Evolutionary conservation across 2,329 filamentous ascomycete species (phyloP).

Genomic region (Aureobasidium pullulans): DNA sequence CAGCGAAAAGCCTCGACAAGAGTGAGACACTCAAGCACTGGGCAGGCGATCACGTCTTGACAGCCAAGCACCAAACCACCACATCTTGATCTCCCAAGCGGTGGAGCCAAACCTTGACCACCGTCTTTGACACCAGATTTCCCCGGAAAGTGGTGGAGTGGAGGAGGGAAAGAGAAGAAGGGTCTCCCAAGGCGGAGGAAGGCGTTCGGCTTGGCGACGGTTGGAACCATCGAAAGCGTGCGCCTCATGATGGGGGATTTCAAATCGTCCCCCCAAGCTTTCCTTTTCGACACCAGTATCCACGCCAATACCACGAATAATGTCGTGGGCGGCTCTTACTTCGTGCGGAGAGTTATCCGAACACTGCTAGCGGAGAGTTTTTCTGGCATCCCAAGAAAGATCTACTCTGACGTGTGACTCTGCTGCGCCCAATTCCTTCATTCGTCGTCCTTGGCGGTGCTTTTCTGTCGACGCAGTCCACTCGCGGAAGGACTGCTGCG

Average conservation of each 20-base stretch:
- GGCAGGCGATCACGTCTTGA: neutral
- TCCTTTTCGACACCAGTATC: neutral
- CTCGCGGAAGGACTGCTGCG: too few species aligned
- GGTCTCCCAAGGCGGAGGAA: neutral
- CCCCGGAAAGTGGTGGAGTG: neutral
- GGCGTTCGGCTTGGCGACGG: conserved; percentile 2
- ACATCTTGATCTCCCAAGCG: too few species aligned
- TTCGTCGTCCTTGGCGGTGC: neutral
- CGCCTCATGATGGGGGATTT: neutral
- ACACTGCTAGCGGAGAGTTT: too few species aligned
- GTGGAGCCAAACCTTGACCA: too few species aligned
- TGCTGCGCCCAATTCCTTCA: neutral
- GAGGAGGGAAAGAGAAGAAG: neutral
- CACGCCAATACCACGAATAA: neutral
- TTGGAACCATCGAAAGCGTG: conserved; percentile 3
- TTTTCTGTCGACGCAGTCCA: neutral
- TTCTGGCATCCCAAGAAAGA: neutral
- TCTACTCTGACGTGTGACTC: neutral
- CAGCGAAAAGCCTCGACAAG: neutral
- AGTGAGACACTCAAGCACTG: conserved; percentile 1
- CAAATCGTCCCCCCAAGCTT: neutral
- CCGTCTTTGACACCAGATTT: too few species aligned
- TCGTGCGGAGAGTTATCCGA: neutral
- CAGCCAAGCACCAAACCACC: neutral
- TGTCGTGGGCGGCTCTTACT: neutral